These are phyloP conservation scores for Meira nashicola DNA, from an alignment of 1,284 basidiomycete genomes.

Conservation along the genomic window DNA sequence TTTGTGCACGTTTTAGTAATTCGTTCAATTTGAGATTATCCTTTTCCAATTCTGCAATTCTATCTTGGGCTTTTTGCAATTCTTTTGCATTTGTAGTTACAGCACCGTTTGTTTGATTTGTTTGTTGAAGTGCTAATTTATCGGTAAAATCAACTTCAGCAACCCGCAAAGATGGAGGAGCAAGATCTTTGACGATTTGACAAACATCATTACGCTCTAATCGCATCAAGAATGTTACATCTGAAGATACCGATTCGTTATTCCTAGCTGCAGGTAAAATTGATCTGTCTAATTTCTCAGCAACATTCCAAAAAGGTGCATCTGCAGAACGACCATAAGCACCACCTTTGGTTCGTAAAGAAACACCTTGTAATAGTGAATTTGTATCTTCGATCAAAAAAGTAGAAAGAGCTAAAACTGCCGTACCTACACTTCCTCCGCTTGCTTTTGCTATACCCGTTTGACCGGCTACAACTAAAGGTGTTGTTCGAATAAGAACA, in stretches of 20 bases:
- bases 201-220: neutral
- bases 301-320: neutral
- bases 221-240: neutral
- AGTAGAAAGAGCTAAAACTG: neutral
- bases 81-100: neutral
- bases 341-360: neutral
- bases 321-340: neutral
- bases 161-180: neutral
- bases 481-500: neutral
- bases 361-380: neutral
- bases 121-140: too few relatives aligned
- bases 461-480: neutral
- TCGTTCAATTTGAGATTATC: conserved; percentile 3
- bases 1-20: conserved; percentile 3
- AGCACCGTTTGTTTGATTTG: neutral
- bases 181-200: neutral
- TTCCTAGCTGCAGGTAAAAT: neutral
- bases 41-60: conserved; percentile 1
- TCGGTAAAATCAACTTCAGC: neutral
- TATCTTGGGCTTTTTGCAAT: neutral
- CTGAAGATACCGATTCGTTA: neutral
- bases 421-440: neutral
- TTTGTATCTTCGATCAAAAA: conserved; percentile 2
- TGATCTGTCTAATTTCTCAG: neutral
- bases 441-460: neutral